Base-by-base conservation (phyloP, 352 stramenopile genomes). In the Phytophthora colocasiae region DNA sequence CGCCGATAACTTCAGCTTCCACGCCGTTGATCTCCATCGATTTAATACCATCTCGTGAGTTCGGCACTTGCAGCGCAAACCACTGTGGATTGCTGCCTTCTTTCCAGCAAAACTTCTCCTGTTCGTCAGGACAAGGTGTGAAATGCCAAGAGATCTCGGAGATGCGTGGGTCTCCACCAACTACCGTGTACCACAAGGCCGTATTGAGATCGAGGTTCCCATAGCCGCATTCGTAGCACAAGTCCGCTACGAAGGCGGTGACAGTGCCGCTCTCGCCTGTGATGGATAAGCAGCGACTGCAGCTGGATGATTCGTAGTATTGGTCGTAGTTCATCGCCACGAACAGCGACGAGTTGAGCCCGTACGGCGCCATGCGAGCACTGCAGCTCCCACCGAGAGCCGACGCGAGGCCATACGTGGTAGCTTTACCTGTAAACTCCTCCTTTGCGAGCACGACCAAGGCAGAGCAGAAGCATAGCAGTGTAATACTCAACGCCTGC, bases 31-130 rank as follows among this genome's bases (percentile, higher is more conserved):
- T 86, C 44, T 84, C 70, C 71, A 90, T 81, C 12, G 45, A 51
- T 41, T 78, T 70, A 31, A 91, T 69, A 27, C 76, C 78, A 40
- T 78, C 66, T 17, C 68, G 61, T 3, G 78, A 86, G 67, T 90
- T 91, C 48, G 68, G 69, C 32, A 85, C 77, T 50, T 91, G 83
- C 14, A 91, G 69, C 11, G 79, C 81, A 40, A 88, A 69, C 83
- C 83, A 91, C 59, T 84, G 64, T 14, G 74, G 29, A 62, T 85
- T 89, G 69, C 81, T 89, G 26, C 83, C 83, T 66, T 87, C 77
- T 54, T 91, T 91, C 57, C 82, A 72, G 69, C 81, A 91, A 45
- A 89, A 86, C 38, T 87, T 85, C 31, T 85, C 78, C 22, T 81
- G 66, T 34, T 87, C 83, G 53, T 85, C 75, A 2, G 79, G 79